Evolutionary conservation across 2,329 filamentous ascomycete genomes (phyloP).

Genomic region (Pezicula radicicola): DNA sequence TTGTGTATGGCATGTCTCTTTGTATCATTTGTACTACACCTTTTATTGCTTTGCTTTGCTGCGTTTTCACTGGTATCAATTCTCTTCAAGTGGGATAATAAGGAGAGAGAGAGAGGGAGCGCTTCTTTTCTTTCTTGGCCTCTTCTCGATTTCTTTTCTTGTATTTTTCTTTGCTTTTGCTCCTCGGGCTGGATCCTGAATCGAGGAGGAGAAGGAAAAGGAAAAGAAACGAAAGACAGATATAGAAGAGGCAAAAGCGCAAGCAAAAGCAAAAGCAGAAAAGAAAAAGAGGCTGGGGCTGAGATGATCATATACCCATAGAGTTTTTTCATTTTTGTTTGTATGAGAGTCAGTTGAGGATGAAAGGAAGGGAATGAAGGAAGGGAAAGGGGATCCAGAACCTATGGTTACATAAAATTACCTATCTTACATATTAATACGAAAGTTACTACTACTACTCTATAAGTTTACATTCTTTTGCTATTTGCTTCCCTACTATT

Average conservation of each 20-base stretch:
- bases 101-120: too few species aligned
- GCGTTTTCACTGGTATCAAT: too few species aligned
- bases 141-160: neutral
- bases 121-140: neutral
- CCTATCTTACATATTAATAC: conserved; percentile 5
- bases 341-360: too few species aligned
- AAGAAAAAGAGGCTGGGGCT: neutral
- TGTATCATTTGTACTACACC: too few species aligned
- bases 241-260: too few species aligned
- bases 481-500: too few species aligned
- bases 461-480: too few species aligned
- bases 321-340: conserved; percentile 4
- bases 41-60: conserved; percentile 2
- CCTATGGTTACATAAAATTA: too few species aligned
- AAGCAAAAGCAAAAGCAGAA: neutral
- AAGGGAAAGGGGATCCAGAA: conserved; percentile 1
- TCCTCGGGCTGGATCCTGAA: conserved; percentile 12
- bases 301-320: conserved; percentile 14
- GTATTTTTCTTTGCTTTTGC: conserved; percentile 3
- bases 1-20: neutral
- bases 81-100: too few species aligned
- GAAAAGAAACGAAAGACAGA: too few species aligned
- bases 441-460: neutral
- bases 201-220: conserved; percentile 1
- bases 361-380: neutral